Evolutionary conservation across 2,329 filamentous ascomycete species (phyloP).

Genomic region (Cercospora beticola): DNA sequence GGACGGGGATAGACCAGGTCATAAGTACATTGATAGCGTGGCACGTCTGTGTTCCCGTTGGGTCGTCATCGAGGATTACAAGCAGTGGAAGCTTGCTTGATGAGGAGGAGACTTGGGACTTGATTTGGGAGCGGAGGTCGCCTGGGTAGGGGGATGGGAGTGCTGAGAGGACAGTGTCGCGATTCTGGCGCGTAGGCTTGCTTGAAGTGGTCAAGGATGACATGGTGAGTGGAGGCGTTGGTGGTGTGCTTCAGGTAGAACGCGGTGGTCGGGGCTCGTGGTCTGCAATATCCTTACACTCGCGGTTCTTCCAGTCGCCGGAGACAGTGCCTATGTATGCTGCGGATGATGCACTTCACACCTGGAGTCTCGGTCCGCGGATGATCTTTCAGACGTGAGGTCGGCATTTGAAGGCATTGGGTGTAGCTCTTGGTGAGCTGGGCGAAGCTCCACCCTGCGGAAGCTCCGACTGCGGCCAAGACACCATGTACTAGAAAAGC

Average conservation of each 20-base stretch:
- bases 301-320: not conserved
- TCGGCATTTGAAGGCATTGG: constrained; percentile 14
- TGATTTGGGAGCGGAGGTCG: constrained; percentile 16
- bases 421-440: constrained; percentile 6
- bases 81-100: constrained; percentile 11
- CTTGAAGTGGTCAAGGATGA: not conserved
- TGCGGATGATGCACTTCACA: not conserved
- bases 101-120: constrained; percentile 9
- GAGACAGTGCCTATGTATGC: not conserved
- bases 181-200: constrained; percentile 4
- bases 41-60: constrained; percentile 62
- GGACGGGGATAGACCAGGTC: constrained; percentile 51
- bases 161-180: constrained; percentile 12
- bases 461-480: constrained; percentile 1
- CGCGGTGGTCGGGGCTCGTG: not conserved
- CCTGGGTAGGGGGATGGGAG: constrained; percentile 14
- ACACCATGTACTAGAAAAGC: not conserved
- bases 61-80: constrained; percentile 21
- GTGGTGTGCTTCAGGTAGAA: not conserved
- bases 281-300: not conserved
- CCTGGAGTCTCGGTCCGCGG: constrained; percentile 5
- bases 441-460: constrained; percentile 1
- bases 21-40: constrained; percentile 58
- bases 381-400: not conserved
- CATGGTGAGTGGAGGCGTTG: not conserved